Evolutionary conservation across 2,329 filamentous ascomycete species (phyloP).

Genomic region (Fusarium equiseti): DNA sequence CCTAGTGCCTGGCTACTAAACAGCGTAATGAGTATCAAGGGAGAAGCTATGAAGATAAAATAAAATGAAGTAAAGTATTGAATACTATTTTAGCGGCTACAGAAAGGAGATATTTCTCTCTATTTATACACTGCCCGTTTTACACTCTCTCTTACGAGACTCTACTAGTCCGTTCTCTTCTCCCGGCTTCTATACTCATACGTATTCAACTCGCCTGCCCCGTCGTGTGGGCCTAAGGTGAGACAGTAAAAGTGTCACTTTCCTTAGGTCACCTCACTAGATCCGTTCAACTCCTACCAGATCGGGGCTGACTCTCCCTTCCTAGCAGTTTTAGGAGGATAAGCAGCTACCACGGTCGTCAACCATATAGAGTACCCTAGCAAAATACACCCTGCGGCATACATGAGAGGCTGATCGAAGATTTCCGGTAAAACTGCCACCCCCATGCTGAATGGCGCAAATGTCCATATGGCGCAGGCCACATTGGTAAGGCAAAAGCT

Average conservation of each 20-base stretch:
- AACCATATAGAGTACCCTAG: neutral
- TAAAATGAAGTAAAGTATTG: too few species aligned
- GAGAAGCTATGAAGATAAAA: too few species aligned
- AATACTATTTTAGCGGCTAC: too few species aligned
- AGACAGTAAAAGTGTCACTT: too few species aligned
- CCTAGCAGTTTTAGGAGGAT: neutral
- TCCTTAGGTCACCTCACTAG: neutral
- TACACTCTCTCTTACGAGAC: too few species aligned
- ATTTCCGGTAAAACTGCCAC: constrained; percentile 3
- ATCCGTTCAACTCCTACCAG: neutral
- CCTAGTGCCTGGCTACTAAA: too few species aligned
- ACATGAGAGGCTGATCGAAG: neutral
- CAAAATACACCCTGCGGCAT: neutral
- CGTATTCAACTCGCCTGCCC: rapidly evolving
- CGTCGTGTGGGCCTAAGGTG: neutral
- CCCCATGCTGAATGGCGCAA: constrained; percentile 17
- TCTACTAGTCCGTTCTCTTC: rapidly evolving
- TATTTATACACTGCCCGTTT: neutral
- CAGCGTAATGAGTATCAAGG: too few species aligned
- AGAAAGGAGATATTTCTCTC: neutral
- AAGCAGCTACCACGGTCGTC: neutral
- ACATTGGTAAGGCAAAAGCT: constrained; percentile 21
- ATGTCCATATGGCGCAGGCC: constrained; percentile 2
- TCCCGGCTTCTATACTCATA: neutral
- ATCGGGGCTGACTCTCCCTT: neutral